These are phyloP conservation scores for Capsaspora owczarzaki DNA, from an alignment of 78 protist genomes.

Conservation along the genomic window DNA sequence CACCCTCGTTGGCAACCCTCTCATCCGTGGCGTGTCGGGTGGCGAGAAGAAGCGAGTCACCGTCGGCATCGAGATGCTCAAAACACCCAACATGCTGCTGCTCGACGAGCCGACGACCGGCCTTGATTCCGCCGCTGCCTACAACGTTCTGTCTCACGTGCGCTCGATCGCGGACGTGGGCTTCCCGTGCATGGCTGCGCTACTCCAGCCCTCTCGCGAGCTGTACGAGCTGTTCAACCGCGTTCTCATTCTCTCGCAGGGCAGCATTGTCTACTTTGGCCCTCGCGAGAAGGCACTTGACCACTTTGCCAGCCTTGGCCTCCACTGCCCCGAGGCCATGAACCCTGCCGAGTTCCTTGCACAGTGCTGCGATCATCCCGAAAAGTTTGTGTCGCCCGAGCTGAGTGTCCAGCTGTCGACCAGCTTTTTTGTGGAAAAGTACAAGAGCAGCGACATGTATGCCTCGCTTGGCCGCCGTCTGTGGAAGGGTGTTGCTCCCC, in stretches of 20 bases:
- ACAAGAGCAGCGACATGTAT: too few relatives aligned
- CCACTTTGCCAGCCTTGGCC: background rate
- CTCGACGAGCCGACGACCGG: slow-evolving; percentile 45
- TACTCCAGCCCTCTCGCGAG: slow-evolving; percentile 72
- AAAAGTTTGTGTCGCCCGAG: too few relatives aligned
- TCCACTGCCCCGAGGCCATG: background rate
- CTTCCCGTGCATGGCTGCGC: background rate
- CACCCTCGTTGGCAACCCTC: slow-evolving; percentile 37
- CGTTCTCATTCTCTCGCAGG: background rate
- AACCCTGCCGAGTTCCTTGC: slow-evolving; percentile 12
- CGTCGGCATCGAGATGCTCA: slow-evolving; percentile 54
- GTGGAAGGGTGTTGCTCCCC: too few relatives aligned
- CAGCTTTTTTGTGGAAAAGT: too few relatives aligned
- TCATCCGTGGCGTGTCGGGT: slow-evolving; percentile 53
- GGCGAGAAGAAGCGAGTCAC: slow-evolving; percentile 65
- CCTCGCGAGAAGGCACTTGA: background rate
- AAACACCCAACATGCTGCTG: slow-evolving; percentile 33
- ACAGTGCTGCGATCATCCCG: too few relatives aligned
- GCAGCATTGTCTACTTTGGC: slow-evolving; percentile 1
- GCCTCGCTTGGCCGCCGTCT: too few relatives aligned
- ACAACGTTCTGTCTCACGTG: slow-evolving; percentile 15
- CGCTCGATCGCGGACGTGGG: background rate
- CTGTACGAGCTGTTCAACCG: slow-evolving; percentile 51
- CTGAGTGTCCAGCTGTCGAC: too few relatives aligned
- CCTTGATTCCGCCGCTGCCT: slow-evolving; percentile 13